Evolutionary conservation across 495 filamentous ascomycete species (phyloP).

Genomic region (Chaetomidium leptoderma): DNA sequence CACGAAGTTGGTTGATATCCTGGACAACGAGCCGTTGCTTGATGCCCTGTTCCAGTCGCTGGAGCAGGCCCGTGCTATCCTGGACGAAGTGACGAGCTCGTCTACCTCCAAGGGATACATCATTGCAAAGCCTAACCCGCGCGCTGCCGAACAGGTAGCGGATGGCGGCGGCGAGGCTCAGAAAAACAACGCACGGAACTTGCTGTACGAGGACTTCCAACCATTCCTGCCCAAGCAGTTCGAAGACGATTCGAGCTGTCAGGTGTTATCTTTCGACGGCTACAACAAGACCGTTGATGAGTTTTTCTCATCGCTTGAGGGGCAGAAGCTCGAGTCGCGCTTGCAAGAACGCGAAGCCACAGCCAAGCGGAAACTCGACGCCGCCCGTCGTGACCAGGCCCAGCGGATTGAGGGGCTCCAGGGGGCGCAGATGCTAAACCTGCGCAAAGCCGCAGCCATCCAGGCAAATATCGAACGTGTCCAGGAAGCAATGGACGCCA

Average conservation of each 20-base stretch:
- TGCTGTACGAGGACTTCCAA: constrained; percentile 93
- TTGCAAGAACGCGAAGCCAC: constrained; percentile 74
- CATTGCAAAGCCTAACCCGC: constrained; percentile 62
- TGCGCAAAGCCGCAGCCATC: constrained; percentile 84
- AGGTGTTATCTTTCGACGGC: constrained; percentile 69
- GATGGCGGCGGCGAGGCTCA: constrained; percentile 39
- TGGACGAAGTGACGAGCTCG: constrained; percentile 56
- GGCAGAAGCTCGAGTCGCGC: constrained; percentile 81
- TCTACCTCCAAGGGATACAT: constrained; percentile 75
- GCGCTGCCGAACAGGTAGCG: constrained; percentile 21
- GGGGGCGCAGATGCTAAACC: constrained; percentile 71
- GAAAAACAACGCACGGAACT: constrained; percentile 38
- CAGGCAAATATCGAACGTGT: constrained; percentile 84
- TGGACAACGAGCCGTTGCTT: constrained; percentile 60
- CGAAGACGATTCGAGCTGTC: constrained; percentile 56
- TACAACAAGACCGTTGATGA: constrained; percentile 94
- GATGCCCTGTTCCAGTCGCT: constrained; percentile 61
- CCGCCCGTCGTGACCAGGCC: constrained; percentile 73
- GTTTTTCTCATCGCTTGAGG: constrained; percentile 94
- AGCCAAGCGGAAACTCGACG: constrained; percentile 77
- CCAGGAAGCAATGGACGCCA: constrained; percentile 82
- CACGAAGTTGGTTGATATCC: constrained; percentile 60
- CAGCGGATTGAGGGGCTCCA: constrained; percentile 79
- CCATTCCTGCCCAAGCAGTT: constrained; percentile 87
- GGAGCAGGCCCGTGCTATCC: constrained; percentile 59